These are phyloP conservation scores for Rhodosporidiobolus odoratus DNA, from an alignment of 768 basidiomycete genomes.

Conservation along the genomic window DNA sequence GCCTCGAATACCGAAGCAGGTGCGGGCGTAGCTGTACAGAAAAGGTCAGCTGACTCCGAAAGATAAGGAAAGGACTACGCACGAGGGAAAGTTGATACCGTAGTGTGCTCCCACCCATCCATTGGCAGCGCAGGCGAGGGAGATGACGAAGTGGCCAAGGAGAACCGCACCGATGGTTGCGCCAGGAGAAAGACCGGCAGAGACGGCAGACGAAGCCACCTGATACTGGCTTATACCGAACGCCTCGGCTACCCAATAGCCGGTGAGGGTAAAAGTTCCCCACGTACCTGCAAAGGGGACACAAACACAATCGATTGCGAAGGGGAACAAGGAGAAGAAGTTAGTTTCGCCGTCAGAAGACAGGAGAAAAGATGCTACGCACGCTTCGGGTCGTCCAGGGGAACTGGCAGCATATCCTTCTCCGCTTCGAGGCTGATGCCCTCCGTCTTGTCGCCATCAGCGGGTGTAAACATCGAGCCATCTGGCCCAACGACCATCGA, in stretches of 20 bases:
- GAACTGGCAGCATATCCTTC: constrained; percentile 38
- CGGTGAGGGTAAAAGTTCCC: constrained; percentile 26
- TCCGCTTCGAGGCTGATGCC: constrained; percentile 24
- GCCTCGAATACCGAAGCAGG: constrained; percentile 36
- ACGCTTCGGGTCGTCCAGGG: constrained; percentile 13
- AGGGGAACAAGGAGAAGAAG: no score
- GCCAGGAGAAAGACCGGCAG: constrained; percentile 30
- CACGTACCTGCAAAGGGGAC: constrained; percentile 29
- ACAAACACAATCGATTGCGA: no score
- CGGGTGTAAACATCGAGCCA: constrained; percentile 5
- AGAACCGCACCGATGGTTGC: constrained; percentile 37
- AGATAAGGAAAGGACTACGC: background rate
- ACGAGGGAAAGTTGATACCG: constrained; percentile 35
- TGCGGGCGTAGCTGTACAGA: background rate
- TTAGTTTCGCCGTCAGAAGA: no score
- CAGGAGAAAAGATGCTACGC: no score
- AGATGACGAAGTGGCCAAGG: constrained; percentile 36
- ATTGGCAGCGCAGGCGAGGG: constrained; percentile 13
- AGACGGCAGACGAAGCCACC: constrained; percentile 30
- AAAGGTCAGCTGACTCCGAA: background rate
- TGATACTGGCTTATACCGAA: constrained; percentile 19
- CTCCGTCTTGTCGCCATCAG: background rate
- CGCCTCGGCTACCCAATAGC: constrained; percentile 17
- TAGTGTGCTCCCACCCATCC: constrained; percentile 29
- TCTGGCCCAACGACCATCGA: background rate